These are phyloP conservation scores for Rhizopus sp. DNA, from an alignment of 371 early-diverging fungal genomes.

Conservation along the genomic window DNA sequence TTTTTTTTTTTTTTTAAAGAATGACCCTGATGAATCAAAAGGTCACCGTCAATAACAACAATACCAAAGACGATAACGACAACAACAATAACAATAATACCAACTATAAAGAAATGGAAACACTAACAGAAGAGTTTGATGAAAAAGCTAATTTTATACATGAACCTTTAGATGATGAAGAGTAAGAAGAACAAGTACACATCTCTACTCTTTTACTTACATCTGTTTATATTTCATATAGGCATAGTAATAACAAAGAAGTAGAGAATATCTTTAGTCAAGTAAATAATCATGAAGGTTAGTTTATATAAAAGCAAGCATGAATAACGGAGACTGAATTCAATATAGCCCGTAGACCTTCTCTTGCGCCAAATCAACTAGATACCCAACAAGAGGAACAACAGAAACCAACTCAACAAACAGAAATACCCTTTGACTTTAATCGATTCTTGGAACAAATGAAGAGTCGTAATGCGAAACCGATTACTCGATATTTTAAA, in stretches of 20 bases:
- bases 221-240: background rate
- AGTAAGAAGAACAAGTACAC: constrained; percentile 5
- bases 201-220: background rate
- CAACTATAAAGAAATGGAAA: constrained; percentile 8
- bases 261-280: constrained; percentile 48
- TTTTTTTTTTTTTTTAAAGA: too few relatives aligned
- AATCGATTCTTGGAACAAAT: constrained; percentile 79
- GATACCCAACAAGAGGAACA: constrained; percentile 19
- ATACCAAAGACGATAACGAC: background rate
- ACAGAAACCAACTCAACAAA: constrained; percentile 19
- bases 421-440: constrained; percentile 74
- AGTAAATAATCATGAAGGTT: constrained; percentile 27
- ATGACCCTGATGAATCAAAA: too few relatives aligned
- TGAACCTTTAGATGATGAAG: constrained; percentile 9
- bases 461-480: constrained; percentile 65
- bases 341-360: constrained; percentile 7
- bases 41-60: too few relatives aligned
- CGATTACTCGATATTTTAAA: constrained; percentile 69
- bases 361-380: constrained; percentile 9
- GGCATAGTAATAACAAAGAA: constrained; percentile 17
- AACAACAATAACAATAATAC: background rate
- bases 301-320: background rate
- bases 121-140: constrained; percentile 28
- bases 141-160: constrained; percentile 23
- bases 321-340: background rate